These are phyloP conservation scores for Picea abies DNA, from an alignment of 83 land plant genomes.

Conservation along the genomic window DNA sequence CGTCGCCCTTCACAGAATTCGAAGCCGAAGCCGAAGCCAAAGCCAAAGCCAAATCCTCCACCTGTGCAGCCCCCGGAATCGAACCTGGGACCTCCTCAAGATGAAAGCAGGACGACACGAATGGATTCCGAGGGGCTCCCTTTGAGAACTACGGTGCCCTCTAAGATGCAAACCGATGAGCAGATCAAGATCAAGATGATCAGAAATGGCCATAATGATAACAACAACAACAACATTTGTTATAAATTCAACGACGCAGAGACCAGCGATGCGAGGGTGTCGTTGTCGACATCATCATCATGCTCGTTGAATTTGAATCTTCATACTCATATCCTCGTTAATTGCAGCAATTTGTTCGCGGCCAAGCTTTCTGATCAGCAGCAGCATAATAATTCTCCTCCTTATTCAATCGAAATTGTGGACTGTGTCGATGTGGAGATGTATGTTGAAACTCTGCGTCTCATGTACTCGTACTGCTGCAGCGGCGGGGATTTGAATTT, in stretches of 20 bases:
- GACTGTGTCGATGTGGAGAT: constrained; percentile 25
- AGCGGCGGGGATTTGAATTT: background rate
- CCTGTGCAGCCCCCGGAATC: background rate
- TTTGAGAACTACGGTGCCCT: background rate
- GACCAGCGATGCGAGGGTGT: constrained; percentile 25
- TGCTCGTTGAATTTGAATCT: constrained; percentile 12
- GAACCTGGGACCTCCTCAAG: background rate
- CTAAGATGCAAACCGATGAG: background rate
- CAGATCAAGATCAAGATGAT: background rate
- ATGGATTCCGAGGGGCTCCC: background rate
- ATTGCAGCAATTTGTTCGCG: constrained; percentile 22
- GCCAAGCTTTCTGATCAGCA: constrained; percentile 24
- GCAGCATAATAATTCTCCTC: background rate
- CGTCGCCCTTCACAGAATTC: no score
- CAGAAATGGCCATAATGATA: background rate
- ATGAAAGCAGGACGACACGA: background rate
- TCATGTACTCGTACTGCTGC: constrained; percentile 17
- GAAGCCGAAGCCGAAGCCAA: background rate
- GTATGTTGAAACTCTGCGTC: constrained; percentile 24
- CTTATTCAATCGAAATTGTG: constrained; percentile 17
- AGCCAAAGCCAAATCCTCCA: background rate
- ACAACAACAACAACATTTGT: background rate
- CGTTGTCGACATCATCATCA: constrained; percentile 17
- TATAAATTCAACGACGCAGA: constrained; percentile 22
- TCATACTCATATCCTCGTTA: constrained; percentile 19